Evolutionary conservation across 192 early-diverging fungal genomes (phyloP), one percentile per base, ranked within the genome.

Genomic region (Pilobolus umbonatus): DNA sequence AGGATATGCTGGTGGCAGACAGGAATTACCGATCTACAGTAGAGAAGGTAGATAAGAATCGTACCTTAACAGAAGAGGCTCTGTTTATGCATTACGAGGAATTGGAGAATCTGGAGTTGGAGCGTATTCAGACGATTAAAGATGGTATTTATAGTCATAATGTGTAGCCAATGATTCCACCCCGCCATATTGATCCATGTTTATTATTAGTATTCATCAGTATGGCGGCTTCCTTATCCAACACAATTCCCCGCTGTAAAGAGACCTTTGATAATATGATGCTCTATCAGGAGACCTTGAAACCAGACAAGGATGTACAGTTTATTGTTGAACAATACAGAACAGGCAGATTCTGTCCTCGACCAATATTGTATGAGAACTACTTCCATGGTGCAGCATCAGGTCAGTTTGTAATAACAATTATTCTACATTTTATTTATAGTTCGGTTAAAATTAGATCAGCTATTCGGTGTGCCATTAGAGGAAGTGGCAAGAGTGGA

Each of bases 291-390:
- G 87, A 89, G 68, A 83, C 85, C 19, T 66, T 89, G 12, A 78
- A 82, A 68, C 87, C 87, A 14, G 73, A 80, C 55, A 78, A 85
- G 53, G 87, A 89, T 60, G 81, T 89, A 15, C 85, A 85, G 57
- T 87, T 79, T 71, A 78, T 81, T 29, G 85, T 89, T 52, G 85
- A 89, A 36, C 81, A 85, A 57, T 86, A 89, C 61, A 79, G 87
- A 21, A 89, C 87, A 11, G 87, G 85, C 4, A 69, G 79, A 26
- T 89, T 81, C 55, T 72, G 74, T 28, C 87, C 87, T 31, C 70
- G 75, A 21, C 85, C 86, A 0, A 81, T 85, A 19, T 64, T 89
- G 4, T 89, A 85, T 69, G 70, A 77, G 22, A 81, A 84, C 36
- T 79, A 79, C 57, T 81, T 81, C 12, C 72, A 78, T 38, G 83